Base-by-base conservation (phyloP, 768 basidiomycete species). In the Lactarius sanguifluus region DNA sequence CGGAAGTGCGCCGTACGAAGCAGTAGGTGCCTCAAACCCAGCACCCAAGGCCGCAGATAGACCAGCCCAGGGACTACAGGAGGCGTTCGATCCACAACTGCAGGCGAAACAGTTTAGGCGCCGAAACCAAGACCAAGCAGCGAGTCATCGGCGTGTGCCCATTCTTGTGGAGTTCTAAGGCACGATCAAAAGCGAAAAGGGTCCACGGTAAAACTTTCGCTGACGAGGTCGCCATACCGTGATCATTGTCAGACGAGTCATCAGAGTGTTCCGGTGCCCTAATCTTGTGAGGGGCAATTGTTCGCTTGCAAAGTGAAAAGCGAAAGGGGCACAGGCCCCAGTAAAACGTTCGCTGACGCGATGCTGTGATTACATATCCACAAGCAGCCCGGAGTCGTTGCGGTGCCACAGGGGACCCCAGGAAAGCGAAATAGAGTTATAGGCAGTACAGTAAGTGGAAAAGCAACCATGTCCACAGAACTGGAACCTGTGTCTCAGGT, bases 161-260 rank as follows among this genome's bases (percentile, higher is more conserved):
- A 23, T 20, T 3, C 25, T 45, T 47, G n/a, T 12, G 43, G 23
- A 9, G 15, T n/a, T 38, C 61, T 16, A 1, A 62, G 61, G 12
- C 23, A 50, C 1, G 1, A n/a, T 38, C 1, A 50, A 20, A 9
- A 16, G 7, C 3, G 4, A 36, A 57, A 9, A 23, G 12, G 34
- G 28, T 25, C 25, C 32, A 57, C 16, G 16, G 47, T 57, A 64
- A 67, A 63, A 56, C 40, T 28, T 67, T 59, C 62, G 66, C 62
- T 57, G 66, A 59, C 34, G 34, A 45, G 50, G 45, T 20, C 16
- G 57, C 36, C 7, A 55, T 63, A 52, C 23, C 66, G 32, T 32
- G 32, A 32, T 36, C 28, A 34, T 18, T 20, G 6, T 43, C 20
- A 13, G 7, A 47, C 13, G 5, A 16, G 32, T 28, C 16, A 57